A percentile compares a stretch with the other conserved stretches of the same genome.
Evolutionary conservation across 2,329 filamentous ascomycete species (phyloP).

Genomic region (Colletotrichum orchidophilum): DNA sequence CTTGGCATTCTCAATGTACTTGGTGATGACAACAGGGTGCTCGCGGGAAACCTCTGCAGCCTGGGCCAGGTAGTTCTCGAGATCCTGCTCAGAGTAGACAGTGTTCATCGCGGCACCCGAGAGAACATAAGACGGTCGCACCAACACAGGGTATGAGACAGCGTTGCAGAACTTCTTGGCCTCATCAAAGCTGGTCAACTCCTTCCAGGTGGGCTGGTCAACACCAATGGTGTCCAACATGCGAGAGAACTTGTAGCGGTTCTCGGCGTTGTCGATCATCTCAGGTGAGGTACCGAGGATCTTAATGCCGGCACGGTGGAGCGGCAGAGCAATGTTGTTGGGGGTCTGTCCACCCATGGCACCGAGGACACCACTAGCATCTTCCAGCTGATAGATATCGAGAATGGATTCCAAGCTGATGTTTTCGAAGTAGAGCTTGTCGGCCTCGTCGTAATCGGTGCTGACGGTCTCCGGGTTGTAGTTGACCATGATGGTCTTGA

Average conservation of each 20-base stretch:
- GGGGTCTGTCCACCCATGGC: slow-evolving; percentile 98
- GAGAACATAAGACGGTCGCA: slow-evolving; percentile 94
- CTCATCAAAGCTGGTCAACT: slow-evolving; percentile 93
- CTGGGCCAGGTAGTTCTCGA: slow-evolving; percentile 88
- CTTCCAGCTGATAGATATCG: slow-evolving; percentile 92
- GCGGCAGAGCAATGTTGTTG: slow-evolving; percentile 94
- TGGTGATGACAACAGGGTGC: slow-evolving; percentile 97
- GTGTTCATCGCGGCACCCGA: slow-evolving; percentile 99
- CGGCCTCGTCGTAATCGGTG: slow-evolving; percentile 95
- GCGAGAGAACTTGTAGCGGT: slow-evolving; percentile 97
- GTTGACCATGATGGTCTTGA: slow-evolving; percentile 97
- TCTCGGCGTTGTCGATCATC: slow-evolving; percentile 98
- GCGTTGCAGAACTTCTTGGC: slow-evolving; percentile 86
- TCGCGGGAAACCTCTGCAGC: slow-evolving; percentile 93
- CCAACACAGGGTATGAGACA: slow-evolving; percentile 92
- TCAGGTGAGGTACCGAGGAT: slow-evolving; percentile 95
- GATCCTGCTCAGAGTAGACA: slow-evolving; percentile 93
- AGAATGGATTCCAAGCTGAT: slow-evolving; percentile 90
- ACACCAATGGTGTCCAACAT: slow-evolving; percentile 96
- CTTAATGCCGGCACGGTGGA: slow-evolving; percentile 90
- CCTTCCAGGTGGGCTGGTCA: slow-evolving; percentile 98
- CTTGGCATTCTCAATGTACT: slow-evolving; percentile 99
- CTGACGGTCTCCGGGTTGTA: slow-evolving; percentile 90
- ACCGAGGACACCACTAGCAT: slow-evolving; percentile 84
- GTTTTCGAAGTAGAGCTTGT: slow-evolving; percentile 95